Conservation (phyloP, 1,139 yeast species). For the Wickerhamiella infanticola region DNA sequence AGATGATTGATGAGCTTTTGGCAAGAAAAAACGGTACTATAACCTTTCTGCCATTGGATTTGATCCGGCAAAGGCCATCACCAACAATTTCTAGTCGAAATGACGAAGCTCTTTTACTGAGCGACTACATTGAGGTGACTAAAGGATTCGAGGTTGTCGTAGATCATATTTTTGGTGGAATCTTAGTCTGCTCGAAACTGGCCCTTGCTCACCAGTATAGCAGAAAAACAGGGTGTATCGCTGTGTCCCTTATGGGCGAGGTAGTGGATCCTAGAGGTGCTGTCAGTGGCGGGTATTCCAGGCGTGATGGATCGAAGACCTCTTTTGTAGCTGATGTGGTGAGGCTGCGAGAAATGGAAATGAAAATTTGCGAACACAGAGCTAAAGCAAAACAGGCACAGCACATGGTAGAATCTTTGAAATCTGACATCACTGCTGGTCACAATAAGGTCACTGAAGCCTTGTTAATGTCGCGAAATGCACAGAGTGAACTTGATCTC, state of each 20-base stretch:
- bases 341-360: neutral
- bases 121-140: conserved; percentile 63
- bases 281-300: conserved; percentile 79
- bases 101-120: conserved; percentile 32
- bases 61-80: conserved; percentile 19
- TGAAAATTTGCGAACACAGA: neutral
- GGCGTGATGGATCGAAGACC: conserved; percentile 25
- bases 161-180: conserved; percentile 72
- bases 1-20: conserved; percentile 61
- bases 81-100: conserved; percentile 36
- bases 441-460: conserved; percentile 3
- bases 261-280: conserved; percentile 73
- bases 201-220: conserved; percentile 34
- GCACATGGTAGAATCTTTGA: neutral
- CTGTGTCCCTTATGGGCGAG: conserved; percentile 88
- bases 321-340: neutral
- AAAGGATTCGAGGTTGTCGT: conserved; percentile 76
- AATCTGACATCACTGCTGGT: neutral
- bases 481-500: neutral
- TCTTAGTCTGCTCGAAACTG: conserved; percentile 61
- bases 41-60: conserved; percentile 78
- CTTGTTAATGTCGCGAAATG: neutral
- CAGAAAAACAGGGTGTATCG: conserved; percentile 32
- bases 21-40: conserved; percentile 59
- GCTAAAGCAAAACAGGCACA: neutral